These are phyloP conservation scores for Salmacisia buchloeana DNA, from an alignment of 1,284 basidiomycete species.

Conservation along the genomic window DNA sequence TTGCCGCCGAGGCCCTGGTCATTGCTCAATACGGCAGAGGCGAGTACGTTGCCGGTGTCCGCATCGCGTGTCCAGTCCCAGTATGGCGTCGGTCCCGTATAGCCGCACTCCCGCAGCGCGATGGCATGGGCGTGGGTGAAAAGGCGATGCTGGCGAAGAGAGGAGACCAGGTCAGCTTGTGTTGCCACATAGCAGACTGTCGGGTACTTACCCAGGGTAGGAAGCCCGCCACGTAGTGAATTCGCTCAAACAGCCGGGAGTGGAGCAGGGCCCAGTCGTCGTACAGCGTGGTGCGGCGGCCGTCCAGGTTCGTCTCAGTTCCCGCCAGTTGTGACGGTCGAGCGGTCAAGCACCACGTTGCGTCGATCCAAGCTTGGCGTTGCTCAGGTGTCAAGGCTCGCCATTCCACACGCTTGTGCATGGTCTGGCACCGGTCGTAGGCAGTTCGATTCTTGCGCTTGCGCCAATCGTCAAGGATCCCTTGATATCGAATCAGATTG, in stretches of 20 bases:
- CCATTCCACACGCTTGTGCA: slow-evolving; percentile 4
- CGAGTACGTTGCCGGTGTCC: neutral
- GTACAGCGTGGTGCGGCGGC: neutral
- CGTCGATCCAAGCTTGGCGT: neutral
- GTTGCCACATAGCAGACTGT: neutral
- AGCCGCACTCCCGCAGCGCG: slow-evolving; percentile 1
- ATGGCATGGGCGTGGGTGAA: neutral
- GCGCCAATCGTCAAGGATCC: too few species aligned
- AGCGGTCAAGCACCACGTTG: neutral
- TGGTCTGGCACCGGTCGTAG: too few species aligned
- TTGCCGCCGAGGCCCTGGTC: neutral
- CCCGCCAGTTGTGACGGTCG: neutral
- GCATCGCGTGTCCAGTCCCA: neutral
- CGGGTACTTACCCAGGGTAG: neutral
- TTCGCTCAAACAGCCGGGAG: neutral
- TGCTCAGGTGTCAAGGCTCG: neutral
- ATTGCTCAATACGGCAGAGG: neutral
- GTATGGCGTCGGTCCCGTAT: neutral
- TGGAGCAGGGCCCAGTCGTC: neutral
- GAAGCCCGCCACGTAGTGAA: neutral
- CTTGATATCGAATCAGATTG: too few species aligned
- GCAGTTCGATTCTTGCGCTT: too few species aligned
- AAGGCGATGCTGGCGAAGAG: neutral
- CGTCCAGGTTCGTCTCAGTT: neutral
- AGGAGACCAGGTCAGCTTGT: neutral